phyloP scores from a whole-genome alignment of 2,329 filamentous ascomycete species.

The Ophiognomonia clavigignenti-juglandacearum region DNA sequence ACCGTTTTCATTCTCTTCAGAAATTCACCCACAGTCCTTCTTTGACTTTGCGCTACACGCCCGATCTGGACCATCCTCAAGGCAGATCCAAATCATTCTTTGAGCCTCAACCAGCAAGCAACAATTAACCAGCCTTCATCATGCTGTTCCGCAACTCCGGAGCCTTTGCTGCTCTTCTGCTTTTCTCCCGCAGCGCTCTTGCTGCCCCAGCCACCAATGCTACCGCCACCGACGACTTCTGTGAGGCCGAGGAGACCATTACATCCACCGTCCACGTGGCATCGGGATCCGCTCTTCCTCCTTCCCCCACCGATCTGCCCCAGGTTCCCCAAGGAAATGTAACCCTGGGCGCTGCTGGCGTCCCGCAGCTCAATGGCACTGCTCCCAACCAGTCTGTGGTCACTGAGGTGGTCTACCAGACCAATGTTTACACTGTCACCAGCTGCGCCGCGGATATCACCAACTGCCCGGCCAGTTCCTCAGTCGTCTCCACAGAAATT shows the following conservation, averaged over 20 bases:
- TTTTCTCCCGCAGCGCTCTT: slow-evolving; percentile 10
- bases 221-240: slow-evolving; percentile 7
- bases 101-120: background rate
- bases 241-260: slow-evolving; percentile 13
- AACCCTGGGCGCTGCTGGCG: no score
- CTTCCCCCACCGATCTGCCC: background rate
- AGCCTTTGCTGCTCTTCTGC: slow-evolving; percentile 12
- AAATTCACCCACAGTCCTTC: background rate
- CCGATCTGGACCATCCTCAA: background rate
- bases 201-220: slow-evolving; percentile 9
- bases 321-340: background rate
- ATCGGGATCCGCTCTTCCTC: background rate
- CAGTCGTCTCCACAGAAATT: slow-evolving; percentile 10
- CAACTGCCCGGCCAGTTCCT: slow-evolving; percentile 12
- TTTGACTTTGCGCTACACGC: background rate
- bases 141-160: slow-evolving; percentile 13
- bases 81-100: background rate
- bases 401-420: slow-evolving; percentile 12
- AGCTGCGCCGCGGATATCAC: slow-evolving; percentile 14
- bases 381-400: slow-evolving; percentile 4
- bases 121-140: background rate
- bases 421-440: slow-evolving; percentile 11
- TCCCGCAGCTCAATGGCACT: no score
- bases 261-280: slow-evolving; percentile 7
- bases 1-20: slow-evolving; percentile 12